Conservation (phyloP, 1,284 basidiomycete genomes). For the Trichosporon sp. region DNA sequence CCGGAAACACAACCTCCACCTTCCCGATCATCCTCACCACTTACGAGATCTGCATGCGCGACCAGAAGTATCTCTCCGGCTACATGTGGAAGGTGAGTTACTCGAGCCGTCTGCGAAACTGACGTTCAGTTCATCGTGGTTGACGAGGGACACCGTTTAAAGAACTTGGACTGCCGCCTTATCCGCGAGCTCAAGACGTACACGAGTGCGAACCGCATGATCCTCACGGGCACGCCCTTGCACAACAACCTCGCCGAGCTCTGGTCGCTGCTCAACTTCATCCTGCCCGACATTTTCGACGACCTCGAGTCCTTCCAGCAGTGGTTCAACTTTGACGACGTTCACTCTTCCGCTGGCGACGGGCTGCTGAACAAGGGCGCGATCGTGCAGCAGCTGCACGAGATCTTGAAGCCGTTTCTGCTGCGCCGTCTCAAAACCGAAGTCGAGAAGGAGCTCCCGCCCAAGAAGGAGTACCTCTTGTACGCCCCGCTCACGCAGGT, state of each 20-base stretch:
- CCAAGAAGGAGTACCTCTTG: conserved; percentile 92
- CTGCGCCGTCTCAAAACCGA: conserved; percentile 88
- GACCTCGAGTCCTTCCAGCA: conserved; percentile 88
- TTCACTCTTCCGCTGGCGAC: conserved; percentile 39
- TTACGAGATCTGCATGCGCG: conserved; percentile 89
- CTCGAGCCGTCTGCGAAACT: not conserved
- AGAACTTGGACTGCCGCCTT: conserved; percentile 58
- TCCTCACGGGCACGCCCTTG: conserved; percentile 89
- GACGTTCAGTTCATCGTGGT: conserved; percentile 74
- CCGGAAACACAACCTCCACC: conserved; percentile 43
- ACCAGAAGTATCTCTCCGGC: conserved; percentile 67
- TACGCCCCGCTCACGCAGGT: conserved; percentile 82
- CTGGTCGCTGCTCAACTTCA: conserved; percentile 94
- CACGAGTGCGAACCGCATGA: conserved; percentile 79
- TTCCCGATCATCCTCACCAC: conserved; percentile 71
- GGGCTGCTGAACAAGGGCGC: conserved; percentile 62
- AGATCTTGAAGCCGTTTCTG: conserved; percentile 93
- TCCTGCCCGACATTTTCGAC: conserved; percentile 87
- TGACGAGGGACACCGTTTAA: conserved; percentile 82
- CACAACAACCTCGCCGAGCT: conserved; percentile 95
- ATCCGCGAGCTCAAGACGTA: conserved; percentile 91
- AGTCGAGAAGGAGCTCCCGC: conserved; percentile 75
- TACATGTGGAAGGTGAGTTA: conserved; percentile 70
- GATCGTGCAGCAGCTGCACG: conserved; percentile 80
- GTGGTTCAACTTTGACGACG: conserved; percentile 65